Base-by-base conservation (phyloP, 495 filamentous ascomycete species). In the Xylaria palmicola region DNA sequence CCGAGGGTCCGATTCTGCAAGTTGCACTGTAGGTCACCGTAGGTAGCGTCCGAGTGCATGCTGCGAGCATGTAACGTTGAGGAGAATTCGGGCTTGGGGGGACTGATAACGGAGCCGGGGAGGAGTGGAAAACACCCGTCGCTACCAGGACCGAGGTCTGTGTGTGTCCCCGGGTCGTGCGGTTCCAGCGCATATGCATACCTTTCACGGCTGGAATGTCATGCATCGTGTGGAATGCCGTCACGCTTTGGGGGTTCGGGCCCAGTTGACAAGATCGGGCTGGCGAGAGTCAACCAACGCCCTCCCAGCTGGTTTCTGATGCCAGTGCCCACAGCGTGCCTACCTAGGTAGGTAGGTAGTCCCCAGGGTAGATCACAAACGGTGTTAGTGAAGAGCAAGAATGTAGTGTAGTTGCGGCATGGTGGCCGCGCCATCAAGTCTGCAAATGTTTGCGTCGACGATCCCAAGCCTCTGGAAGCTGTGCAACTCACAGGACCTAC, bases 21-120 rank as follows among this genome's bases (percentile, higher is more conserved):
- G 41, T 48, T 30, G 37, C 40, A 36, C 48, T 26, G 57, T 59
- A n/a, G n/a, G n/a, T n/a, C n/a, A n/a, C n/a, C n/a, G n/a, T n/a
- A n/a, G n/a, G n/a, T n/a, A 26, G 34, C 47, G 30, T 20, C 36
- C 44, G 24, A 24, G 27, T 43, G 22, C 56, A 59, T 50, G 45
- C 27, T 59, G 15, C 53, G n/a, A n/a, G n/a, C 27, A 60, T 53
- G 58, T 52, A 60, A 60, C 58, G 20, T 32, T 36, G 32, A 59
- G 47, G 8, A 34, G 15, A 47, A 20, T 34, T 24, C n/a, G n/a
- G 32, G 10, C 26, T 27, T 34, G 51, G 36, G 51, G 36, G 22
- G 51, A 54, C 36, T 54, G 39, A 56, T 56, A 44, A 40, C 26
- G 27, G 22, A 44, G 53, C 53, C 39, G 53, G 53, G 6, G 39